phyloP scores from a whole-genome alignment of 2,329 filamentous ascomycete genomes.

The Fusarium algeriense region DNA sequence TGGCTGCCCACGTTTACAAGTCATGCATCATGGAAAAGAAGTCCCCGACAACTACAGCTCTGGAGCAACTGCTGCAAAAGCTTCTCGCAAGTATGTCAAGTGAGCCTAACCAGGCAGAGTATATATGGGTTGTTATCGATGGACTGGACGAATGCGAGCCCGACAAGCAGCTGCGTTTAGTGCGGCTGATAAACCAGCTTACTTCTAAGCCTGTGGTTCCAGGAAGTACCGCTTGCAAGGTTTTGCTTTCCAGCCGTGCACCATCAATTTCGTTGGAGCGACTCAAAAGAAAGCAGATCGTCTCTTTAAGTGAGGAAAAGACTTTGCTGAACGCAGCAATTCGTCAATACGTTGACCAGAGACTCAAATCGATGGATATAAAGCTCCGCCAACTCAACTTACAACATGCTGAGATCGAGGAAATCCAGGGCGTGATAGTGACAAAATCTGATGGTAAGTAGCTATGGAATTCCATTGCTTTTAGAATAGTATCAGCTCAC shows the following conservation, averaged over 20 bases:
- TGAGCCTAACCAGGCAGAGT: not conserved
- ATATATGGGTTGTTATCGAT: constrained; percentile 25
- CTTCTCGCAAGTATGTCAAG: constrained; percentile 11
- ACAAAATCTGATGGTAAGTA: constrained; percentile 26
- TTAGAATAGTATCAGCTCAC: accelerated
- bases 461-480: no score
- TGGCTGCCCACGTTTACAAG: constrained; percentile 20
- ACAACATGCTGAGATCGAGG: not conserved
- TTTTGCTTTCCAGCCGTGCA: constrained; percentile 14
- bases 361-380: not conserved
- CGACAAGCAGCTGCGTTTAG: constrained; percentile 2
- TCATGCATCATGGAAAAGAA: constrained; percentile 29
- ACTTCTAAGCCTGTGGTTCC: not conserved
- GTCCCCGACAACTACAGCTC: accelerated
- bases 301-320: constrained; percentile 30
- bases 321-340: not conserved
- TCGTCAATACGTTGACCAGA: constrained; percentile 1
- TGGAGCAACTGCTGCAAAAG: constrained; percentile 17
- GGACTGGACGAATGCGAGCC: constrained; percentile 27
- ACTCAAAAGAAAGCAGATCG: constrained; percentile 3
- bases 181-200: constrained; percentile 18
- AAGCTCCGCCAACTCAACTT: constrained; percentile 14
- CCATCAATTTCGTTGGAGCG: not conserved
- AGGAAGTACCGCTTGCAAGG: constrained; percentile 15
- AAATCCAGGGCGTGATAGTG: not conserved